Evolutionary conservation across 495 filamentous ascomycete species (phyloP), one percentile per base, ranked within the genome.

Genomic region (Podospora tetraspora): DNA sequence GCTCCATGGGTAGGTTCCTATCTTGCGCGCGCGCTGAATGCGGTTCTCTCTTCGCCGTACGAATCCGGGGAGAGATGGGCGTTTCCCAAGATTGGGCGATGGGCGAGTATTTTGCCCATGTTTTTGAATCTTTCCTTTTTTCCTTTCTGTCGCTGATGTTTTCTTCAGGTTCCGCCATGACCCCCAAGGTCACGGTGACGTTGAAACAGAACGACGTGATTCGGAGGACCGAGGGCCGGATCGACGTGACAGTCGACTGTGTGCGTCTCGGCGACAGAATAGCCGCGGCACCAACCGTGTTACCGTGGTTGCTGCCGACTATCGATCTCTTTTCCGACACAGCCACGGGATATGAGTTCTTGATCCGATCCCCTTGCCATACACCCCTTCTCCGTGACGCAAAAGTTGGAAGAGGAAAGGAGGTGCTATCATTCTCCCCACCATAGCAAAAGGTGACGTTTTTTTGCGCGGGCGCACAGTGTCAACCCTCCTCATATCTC

Each of bases 381-480:
- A 12, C 43, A 52, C 43, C 43, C 19, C 19, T 19, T 52, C 19
- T 5, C 32, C 32, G 11, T 13, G 32, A 34, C 10, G 32, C 32
- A 11, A 34, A 11, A 34, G 12, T 13, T 34, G 32, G 32, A 12
- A 52, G 43, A 43, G 43, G 5, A 52, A 52, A 52, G 43, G 34
- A 43, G 19, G 43, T 52, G 43, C 9, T 52, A n/a, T 52, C 43
- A n/a, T 52, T 52, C 16, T 52, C 29, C 22, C n/a, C 13, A 13
- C 57, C 19, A 9, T n/a, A 34, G 59, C 6, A 61, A 3, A 24
- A 3, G 16, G 25, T 9, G 4, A 13, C 27, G 3, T 13, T 32
- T 62, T 62, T 37, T 62, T 62, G 61, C 61, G 61, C 61, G 25
- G 61, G 3, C 19, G 37, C 59, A 61, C 61, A 62, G 61, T 62